phyloP scores from a whole-genome alignment of 2,329 filamentous ascomycete genomes.

The Penicillium concentricum region DNA sequence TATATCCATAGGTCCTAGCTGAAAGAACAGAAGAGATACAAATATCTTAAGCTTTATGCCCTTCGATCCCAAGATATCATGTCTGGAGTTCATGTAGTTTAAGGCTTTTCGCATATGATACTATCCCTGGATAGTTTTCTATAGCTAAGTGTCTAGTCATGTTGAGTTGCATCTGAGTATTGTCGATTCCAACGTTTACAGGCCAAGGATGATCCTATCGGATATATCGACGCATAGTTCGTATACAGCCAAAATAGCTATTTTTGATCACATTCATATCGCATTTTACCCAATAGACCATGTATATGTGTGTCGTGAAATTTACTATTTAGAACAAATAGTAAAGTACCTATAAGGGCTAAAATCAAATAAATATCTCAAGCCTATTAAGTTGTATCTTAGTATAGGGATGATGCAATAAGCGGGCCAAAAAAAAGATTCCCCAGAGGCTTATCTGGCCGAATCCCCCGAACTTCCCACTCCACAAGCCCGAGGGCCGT shows the following conservation, averaged over 20 bases:
- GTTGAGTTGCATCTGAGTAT: no score
- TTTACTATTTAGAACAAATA: not conserved
- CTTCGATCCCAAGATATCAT: no score
- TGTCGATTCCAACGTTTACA: no score
- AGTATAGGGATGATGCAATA: slow-evolving; percentile 15
- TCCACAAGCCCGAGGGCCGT: not conserved
- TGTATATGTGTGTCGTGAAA: not conserved
- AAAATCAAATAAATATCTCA: not conserved
- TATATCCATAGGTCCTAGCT: no score
- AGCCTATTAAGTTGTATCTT: not conserved
- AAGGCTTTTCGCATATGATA: no score
- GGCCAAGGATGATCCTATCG: not conserved
- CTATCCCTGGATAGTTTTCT: no score
- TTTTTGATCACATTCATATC: not conserved
- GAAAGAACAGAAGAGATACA: no score
- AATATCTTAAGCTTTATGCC: no score
- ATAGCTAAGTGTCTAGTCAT: no score
- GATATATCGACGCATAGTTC: not conserved
- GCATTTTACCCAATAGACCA: not conserved
- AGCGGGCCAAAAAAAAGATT: slow-evolving; percentile 11
- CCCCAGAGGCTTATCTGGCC: slow-evolving; percentile 35
- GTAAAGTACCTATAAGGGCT: not conserved
- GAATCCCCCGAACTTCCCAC: slow-evolving; percentile 13
- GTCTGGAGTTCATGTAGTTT: no score
- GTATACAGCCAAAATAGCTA: not conserved